These are phyloP conservation scores for Trametes sp. DNA, from an alignment of 1,284 basidiomycete genomes.

Conservation along the genomic window DNA sequence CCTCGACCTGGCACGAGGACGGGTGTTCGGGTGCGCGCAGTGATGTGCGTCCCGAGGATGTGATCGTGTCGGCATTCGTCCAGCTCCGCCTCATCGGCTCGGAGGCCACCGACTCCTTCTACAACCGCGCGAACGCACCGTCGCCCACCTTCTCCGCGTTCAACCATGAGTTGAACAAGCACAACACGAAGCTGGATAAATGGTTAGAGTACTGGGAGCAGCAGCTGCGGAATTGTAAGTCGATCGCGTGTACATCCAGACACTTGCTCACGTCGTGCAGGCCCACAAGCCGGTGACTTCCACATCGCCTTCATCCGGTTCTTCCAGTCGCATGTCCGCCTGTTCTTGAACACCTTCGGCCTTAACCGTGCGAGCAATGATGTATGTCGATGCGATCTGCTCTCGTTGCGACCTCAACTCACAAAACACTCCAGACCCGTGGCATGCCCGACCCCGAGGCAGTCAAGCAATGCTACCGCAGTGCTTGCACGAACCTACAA, in stretches of 20 bases:
- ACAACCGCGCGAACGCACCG: slow-evolving; percentile 56
- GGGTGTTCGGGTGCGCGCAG: slow-evolving; percentile 44
- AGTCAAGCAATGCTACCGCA: slow-evolving; percentile 72
- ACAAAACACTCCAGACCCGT: no score
- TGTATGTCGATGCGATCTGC: slow-evolving; percentile 46
- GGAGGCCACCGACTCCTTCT: slow-evolving; percentile 79
- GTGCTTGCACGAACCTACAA: slow-evolving; percentile 70
- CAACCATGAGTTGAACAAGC: slow-evolving; percentile 71
- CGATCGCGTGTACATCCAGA: background rate
- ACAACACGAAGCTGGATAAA: slow-evolving; percentile 71
- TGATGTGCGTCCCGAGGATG: slow-evolving; percentile 75
- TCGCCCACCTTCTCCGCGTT: slow-evolving; percentile 58
- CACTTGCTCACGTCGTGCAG: slow-evolving; percentile 47
- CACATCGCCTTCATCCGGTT: slow-evolving; percentile 75
- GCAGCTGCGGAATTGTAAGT: slow-evolving; percentile 73
- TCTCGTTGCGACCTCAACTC: no score
- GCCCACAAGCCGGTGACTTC: slow-evolving; percentile 64
- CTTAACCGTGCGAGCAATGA: slow-evolving; percentile 67
- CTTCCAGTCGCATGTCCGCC: slow-evolving; percentile 77
- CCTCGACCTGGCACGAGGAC: slow-evolving; percentile 72
- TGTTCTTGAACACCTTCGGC: slow-evolving; percentile 85
- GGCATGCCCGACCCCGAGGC: slow-evolving; percentile 69
- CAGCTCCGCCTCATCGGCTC: slow-evolving; percentile 78
- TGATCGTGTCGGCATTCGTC: slow-evolving; percentile 78
- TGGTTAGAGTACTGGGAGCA: slow-evolving; percentile 75